phyloP scores from a whole-genome alignment of 805 yeast species.

The Candida argentea region DNA sequence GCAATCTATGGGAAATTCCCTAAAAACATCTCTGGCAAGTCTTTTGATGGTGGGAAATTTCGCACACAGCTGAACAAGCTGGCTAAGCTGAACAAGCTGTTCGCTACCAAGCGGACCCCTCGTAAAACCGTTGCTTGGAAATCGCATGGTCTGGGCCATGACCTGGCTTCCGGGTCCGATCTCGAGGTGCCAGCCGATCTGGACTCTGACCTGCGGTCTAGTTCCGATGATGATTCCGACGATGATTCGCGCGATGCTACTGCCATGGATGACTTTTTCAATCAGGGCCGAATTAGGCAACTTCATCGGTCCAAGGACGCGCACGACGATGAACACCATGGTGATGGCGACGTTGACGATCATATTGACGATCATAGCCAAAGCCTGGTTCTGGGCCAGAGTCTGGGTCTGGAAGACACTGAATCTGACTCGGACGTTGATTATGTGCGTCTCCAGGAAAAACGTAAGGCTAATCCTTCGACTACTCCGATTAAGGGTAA shows the following conservation, averaged over 20 bases:
- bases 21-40: conserved; percentile 5
- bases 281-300: too few species aligned
- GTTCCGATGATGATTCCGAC: conserved; percentile 18
- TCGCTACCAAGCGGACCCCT: conserved; percentile 13
- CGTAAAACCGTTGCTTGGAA: conserved; percentile 15
- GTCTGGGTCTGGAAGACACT: too few species aligned
- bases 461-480: conserved; percentile 50
- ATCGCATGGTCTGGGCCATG: too few species aligned
- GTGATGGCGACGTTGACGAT: conserved; percentile 3
- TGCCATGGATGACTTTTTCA: too few species aligned
- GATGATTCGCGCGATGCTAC: conserved; percentile 44
- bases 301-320: conserved; percentile 9
- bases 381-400: too few species aligned
- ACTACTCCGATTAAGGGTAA: conserved; percentile 44
- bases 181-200: too few species aligned
- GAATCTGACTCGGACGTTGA: conserved; percentile 67
- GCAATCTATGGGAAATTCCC: too few species aligned
- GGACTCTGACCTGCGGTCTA: conserved; percentile 25
- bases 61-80: conserved; percentile 2
- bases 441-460: conserved; percentile 62
- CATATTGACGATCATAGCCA: conserved; percentile 6
- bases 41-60: conserved; percentile 5
- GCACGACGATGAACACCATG: conserved; percentile 10
- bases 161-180: conserved; percentile 12
- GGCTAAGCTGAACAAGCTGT: background rate